Percentiles rank a stretch among this genome's conserved stretches.
These are phyloP conservation scores for Epichloe bromicola DNA, from an alignment of 2,329 filamentous ascomycete genomes.

Conservation along the genomic window DNA sequence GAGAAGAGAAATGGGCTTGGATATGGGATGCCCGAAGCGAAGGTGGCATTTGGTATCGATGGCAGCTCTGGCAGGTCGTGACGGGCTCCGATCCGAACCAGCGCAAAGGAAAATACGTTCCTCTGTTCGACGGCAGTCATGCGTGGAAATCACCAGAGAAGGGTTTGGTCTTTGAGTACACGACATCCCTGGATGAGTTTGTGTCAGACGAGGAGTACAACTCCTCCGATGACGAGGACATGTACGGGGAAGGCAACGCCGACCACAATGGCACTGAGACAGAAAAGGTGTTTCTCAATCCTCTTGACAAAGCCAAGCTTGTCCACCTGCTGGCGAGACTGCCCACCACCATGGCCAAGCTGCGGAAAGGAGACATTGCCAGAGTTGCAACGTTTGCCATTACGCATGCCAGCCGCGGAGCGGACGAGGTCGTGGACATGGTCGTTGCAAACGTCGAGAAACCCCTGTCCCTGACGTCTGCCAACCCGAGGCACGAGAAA, in stretches of 20 bases:
- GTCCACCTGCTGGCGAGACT: conserved; percentile 73
- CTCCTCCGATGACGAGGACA: conserved; percentile 72
- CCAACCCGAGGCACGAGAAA: conserved; percentile 44
- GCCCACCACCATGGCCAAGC: conserved; percentile 58
- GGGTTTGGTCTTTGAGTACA: conserved; percentile 64
- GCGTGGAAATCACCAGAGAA: conserved; percentile 68
- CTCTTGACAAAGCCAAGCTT: conserved; percentile 71
- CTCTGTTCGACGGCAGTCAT: conserved; percentile 63
- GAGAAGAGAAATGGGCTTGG: conserved; percentile 86
- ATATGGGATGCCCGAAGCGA: conserved; percentile 73
- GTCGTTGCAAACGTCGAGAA: conserved; percentile 70
- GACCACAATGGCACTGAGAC: conserved; percentile 31
- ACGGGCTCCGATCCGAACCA: conserved; percentile 43
- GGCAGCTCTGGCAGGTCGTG: conserved; percentile 79
- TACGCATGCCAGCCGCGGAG: conserved; percentile 69
- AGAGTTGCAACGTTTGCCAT: conserved; percentile 81
- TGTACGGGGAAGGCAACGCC: conserved; percentile 43
- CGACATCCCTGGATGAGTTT: conserved; percentile 63
- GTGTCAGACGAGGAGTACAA: conserved; percentile 76
- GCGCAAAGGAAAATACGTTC: conserved; percentile 40
- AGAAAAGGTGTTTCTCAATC: conserved; percentile 60
- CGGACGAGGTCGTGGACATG: conserved; percentile 83
- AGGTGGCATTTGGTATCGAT: conserved; percentile 83
- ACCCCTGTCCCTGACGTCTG: conserved; percentile 61
- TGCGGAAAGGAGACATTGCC: conserved; percentile 77